Base-by-base conservation (phyloP, 371 early-diverging fungal genomes). In the Circinella umbellata region DNA sequence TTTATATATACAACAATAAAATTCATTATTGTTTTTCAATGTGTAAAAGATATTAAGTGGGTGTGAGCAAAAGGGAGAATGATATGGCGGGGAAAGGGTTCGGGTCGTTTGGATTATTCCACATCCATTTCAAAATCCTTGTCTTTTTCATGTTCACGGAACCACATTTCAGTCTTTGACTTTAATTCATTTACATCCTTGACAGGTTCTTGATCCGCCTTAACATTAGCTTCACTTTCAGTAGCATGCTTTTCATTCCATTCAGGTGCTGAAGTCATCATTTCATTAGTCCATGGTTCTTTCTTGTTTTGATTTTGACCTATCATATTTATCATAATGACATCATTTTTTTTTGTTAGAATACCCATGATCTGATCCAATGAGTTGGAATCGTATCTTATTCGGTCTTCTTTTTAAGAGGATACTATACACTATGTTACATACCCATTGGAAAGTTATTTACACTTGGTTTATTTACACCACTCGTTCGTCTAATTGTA, bases 171-270 rank as follows among this genome's bases (percentile, higher is more conserved):
- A 9, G 55, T 68, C 39, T 48, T 60, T 9, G 27, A 53, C 55
- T 65, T 61, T n/a, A 72, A 54, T 0, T 72, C 69, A 35, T 68
- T 27, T 38, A 72, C 64, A 46, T 59, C 53, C 4, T 51, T 36
- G n/a, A 68, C 38, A 34, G 73, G 73, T 65, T 72, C 73, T 20
- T 60, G 54, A 38, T 72, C 73, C 42, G 73, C 73, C 48, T 72
- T 72, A 46, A 68, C 68, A 27, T 60, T 46, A 18, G 68, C 68
- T 65, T 72, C 73, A 35, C 73, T 72, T 13, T 72, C 73, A 8
- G 73, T 64, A n/a, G 73, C 73, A 10, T 63, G 15, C 20, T 72
- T 68, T 68, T 68, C 69, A 46, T 72, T 57, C 73, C 73, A 72
- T 15, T 54, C 38, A n/a, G 73, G 73, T 3, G 73, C 73, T 7